Percentiles rank a stretch among this genome's conserved stretches.
Evolutionary conservation across 1,139 yeast genomes (phyloP).

Genomic region (Candida glucosophila): DNA sequence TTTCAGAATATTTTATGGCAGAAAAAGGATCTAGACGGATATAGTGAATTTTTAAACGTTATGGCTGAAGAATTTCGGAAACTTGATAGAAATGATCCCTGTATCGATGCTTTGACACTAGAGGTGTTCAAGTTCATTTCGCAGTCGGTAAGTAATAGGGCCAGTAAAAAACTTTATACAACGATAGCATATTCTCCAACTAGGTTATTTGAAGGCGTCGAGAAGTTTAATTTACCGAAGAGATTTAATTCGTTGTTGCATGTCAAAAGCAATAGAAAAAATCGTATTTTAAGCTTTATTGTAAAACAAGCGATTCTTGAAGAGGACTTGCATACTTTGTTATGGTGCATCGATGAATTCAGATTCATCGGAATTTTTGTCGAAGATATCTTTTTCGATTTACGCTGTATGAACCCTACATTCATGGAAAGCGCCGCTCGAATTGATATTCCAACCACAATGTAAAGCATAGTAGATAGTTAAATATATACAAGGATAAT

Average conservation of each 20-base stretch:
- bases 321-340: conserved; percentile 14
- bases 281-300: conserved; percentile 11
- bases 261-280: not conserved
- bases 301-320: conserved; percentile 15
- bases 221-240: conserved; percentile 7
- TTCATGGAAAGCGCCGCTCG: no score
- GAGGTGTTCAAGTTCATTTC: conserved; percentile 8
- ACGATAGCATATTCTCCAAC: no score
- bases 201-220: conserved; percentile 3
- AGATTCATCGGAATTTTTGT: conserved; percentile 20
- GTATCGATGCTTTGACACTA: conserved; percentile 6
- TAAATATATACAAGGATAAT: conserved; percentile 11
- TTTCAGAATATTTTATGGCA: conserved; percentile 9
- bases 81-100: conserved; percentile 8
- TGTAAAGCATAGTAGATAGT: no score
- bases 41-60: conserved; percentile 7
- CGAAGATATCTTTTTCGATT: conserved; percentile 10
- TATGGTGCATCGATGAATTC: conserved; percentile 29
- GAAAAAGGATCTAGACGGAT: conserved; percentile 2
- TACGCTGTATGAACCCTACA: not conserved
- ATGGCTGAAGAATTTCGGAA: conserved; percentile 7
- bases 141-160: conserved; percentile 6
- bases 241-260: conserved; percentile 6
- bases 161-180: conserved; percentile 6
- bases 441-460: no score